Percentiles rank a stretch among this genome's conserved stretches.
Evolutionary conservation across 441 rosid species (phyloP).

Genomic region (Syzygium syzygioides): DNA sequence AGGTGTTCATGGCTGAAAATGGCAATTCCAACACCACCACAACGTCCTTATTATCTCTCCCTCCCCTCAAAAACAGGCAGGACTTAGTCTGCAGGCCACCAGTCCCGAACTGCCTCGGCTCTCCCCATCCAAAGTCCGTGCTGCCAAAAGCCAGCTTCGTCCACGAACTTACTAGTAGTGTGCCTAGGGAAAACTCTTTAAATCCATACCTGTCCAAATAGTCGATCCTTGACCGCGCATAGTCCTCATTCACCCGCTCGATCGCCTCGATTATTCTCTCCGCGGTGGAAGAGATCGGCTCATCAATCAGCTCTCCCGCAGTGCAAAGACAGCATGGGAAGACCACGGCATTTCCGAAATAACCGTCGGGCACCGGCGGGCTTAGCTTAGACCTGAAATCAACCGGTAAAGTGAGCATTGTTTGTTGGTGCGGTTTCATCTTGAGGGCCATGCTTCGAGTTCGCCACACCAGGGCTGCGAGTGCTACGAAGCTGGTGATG

Average conservation of each 20-base stretch:
- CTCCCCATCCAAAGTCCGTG: not conserved
- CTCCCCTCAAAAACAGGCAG: not conserved
- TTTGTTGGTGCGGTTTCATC: not conserved
- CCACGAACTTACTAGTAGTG: not conserved
- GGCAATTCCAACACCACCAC: not conserved
- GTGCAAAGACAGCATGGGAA: not conserved
- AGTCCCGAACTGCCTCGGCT: not conserved
- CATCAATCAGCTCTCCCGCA: not conserved
- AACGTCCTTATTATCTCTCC: not conserved
- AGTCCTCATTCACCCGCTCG: not conserved
- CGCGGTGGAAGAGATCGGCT: not conserved
- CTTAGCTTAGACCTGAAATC: not conserved
- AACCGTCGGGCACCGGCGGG: not conserved
- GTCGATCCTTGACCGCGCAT: not conserved
- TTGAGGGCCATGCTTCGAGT: not conserved
- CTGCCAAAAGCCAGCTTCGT: not conserved
- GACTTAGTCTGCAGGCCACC: not conserved
- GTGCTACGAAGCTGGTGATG: not conserved
- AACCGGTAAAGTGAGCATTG: not conserved
- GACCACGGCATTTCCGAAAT: not conserved
- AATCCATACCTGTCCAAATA: not conserved
- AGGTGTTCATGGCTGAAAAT: not conserved
- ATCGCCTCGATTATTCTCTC: not conserved
- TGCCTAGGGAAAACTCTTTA: not conserved
- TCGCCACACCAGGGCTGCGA: not conserved